Base-by-base conservation (phyloP, 768 basidiomycete species). In the Dioszegia crocea region DNA sequence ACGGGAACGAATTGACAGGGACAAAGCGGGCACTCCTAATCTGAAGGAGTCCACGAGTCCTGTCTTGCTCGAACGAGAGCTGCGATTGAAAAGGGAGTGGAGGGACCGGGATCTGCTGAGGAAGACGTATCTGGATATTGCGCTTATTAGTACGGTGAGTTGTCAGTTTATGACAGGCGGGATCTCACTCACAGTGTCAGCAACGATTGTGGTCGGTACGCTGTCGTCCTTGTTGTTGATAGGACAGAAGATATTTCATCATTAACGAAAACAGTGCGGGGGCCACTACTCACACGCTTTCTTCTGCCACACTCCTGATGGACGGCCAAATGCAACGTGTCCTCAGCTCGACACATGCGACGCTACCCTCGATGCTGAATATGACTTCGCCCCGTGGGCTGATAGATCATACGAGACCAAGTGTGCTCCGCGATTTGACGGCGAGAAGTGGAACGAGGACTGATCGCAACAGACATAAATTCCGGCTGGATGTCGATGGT, bases 401-500 rank as follows among this genome's bases (percentile, higher is more conserved):
- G 39, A 41, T 40, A 53, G 40, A 19, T 14, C 51, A n/a, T 53
- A 53, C 23, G 51, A 53, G 51, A 16, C 6, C 6, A 27, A 56
- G 54, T 56, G 29, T 45, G 54, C 27, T 21, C 19, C 2, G 31
- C 24, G 3, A n/a, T 27, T 29, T 21, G 3, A n/a, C n/a, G n/a
- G n/a, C n/a, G n/a, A n/a, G n/a, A n/a, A n/a, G n/a, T n/a, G n/a
- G n/a, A n/a, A n/a, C n/a, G n/a, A n/a, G n/a, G n/a, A n/a, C n/a
- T n/a, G n/a, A n/a, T n/a, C n/a, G 4, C 17, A 2, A 3, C 26
- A 61, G 54, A 38, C 47, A 62, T 40, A 62, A 62, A 48, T 62
- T 45, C 38, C 44, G 38, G 30, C 47, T 62, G 17, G 60, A 62
- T 52, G 40, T 62, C 19, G 60, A 62, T 53, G 60, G 60, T 10